Percentiles rank a stretch among this genome's conserved stretches.
Evolutionary conservation across 2,329 filamentous ascomycete genomes (phyloP).

Genomic region (Aureobasidium pullulans): DNA sequence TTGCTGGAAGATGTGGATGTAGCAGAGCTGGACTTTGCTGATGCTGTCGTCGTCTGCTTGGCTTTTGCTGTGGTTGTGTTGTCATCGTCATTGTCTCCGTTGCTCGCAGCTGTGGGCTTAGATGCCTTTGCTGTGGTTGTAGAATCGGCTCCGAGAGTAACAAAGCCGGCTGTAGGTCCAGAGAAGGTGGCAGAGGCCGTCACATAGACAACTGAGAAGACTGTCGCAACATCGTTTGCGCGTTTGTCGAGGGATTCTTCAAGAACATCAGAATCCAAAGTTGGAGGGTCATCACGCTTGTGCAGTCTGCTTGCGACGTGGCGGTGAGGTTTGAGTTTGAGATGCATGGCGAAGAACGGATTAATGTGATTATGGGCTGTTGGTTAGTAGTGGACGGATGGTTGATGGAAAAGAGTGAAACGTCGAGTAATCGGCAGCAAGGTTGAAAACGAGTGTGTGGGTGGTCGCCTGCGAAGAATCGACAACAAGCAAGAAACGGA

Average conservation of each 20-base stretch:
- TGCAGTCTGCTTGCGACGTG: neutral
- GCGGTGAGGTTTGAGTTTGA: constrained; percentile 7
- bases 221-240: constrained; percentile 24
- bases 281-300: neutral
- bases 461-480: constrained; percentile 5
- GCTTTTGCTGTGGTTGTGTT: neutral
- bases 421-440: constrained; percentile 3
- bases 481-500: constrained; percentile 13
- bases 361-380: constrained; percentile 1
- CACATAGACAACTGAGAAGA: constrained; percentile 44
- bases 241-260: constrained; percentile 2
- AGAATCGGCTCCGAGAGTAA: constrained; percentile 18
- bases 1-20: constrained; percentile 1
- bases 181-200: constrained; percentile 46
- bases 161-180: constrained; percentile 33
- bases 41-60: constrained; percentile 1
- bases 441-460: neutral
- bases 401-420: constrained; percentile 11
- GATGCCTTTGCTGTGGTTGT: constrained; percentile 16
- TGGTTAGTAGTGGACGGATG: constrained; percentile 1
- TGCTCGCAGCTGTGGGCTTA: constrained; percentile 16
- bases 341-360: constrained; percentile 1
- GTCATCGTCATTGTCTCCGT: constrained; percentile 1
- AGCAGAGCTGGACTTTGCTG: neutral
- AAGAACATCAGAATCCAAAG: neutral